Evolutionary conservation across 192 early-diverging fungal species (phyloP).

Genomic region (Dimargaris cristalligena): DNA sequence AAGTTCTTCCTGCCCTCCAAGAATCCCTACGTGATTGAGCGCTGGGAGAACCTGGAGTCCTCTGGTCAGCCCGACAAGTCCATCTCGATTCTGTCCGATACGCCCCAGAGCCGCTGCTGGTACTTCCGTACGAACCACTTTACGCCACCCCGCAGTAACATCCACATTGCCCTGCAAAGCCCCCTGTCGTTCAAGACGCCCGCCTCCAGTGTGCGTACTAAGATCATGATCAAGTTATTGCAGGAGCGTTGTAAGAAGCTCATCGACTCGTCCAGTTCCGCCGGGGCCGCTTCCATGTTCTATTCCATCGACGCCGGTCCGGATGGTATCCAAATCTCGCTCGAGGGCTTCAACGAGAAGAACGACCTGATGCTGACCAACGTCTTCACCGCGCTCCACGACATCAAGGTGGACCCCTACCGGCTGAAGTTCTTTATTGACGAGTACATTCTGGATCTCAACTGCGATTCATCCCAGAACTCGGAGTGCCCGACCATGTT

Average conservation of each 20-base stretch:
- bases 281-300: conserved; percentile 9
- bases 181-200: conserved; percentile 5
- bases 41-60: background rate
- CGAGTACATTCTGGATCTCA: background rate
- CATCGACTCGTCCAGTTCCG: background rate
- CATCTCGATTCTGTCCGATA: background rate
- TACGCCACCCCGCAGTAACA: conserved; percentile 1
- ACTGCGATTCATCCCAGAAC: background rate
- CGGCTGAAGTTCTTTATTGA: background rate
- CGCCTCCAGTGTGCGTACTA: background rate
- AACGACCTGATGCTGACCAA: conserved; percentile 5
- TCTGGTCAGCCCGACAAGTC: background rate
- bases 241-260: background rate
- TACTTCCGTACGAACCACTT: background rate
- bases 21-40: conserved; percentile 6
- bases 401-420: conserved; percentile 10
- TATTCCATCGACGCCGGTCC: conserved; percentile 4
- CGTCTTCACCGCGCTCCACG: conserved; percentile 4
- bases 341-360: conserved; percentile 10
- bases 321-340: conserved; percentile 9
- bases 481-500: background rate
- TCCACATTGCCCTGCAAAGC: conserved; percentile 3
- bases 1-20: conserved; percentile 4
- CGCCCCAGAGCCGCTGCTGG: conserved; percentile 1
- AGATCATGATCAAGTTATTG: conserved; percentile 1